Evolutionary conservation across 108 stramenopile genomes (phyloP), one percentile per base, ranked within the genome.

Genomic region (Cyclotella atomus): DNA sequence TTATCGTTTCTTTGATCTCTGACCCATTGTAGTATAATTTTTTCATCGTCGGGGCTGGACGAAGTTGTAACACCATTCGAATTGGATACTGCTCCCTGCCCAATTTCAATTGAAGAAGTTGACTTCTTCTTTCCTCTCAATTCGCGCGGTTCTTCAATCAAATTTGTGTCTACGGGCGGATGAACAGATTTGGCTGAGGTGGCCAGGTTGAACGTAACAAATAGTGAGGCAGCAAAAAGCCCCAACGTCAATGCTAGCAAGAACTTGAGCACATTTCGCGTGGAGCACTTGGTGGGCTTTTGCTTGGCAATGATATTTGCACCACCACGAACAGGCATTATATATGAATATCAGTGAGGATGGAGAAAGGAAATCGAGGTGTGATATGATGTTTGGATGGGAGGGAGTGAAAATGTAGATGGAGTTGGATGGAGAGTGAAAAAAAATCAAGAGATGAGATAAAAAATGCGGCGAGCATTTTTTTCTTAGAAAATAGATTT

Each of bases 11-110:
- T 46, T 65, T 49, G 64, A 12, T 24, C 60, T 65, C 29, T 49
- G n/a, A 65, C 17, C 64, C 64, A 65, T 32, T 65, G 28, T 28
- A 65, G 36, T n/a, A 65, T 16, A 47, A 16, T 17, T 65, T 65
- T n/a, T n/a, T n/a, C n/a, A n/a, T n/a, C n/a, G n/a, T n/a, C n/a
- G n/a, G n/a, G n/a, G n/a, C n/a, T n/a, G n/a, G n/a, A n/a, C n/a
- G n/a, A n/a, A n/a, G n/a, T n/a, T n/a, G n/a, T n/a, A n/a, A n/a
- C n/a, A n/a, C n/a, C n/a, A n/a, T n/a, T n/a, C n/a, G n/a, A n/a
- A n/a, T n/a, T n/a, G n/a, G n/a, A n/a, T n/a, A n/a, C n/a, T n/a
- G n/a, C n/a, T n/a, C n/a, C n/a, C n/a, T n/a, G n/a, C n/a, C n/a
- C n/a, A n/a, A n/a, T n/a, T n/a, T n/a, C n/a, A n/a, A n/a, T n/a